Evolutionary conservation across 176 grass and related monocot species (phyloP).

Genomic region (Carex myosuroides): DNA sequence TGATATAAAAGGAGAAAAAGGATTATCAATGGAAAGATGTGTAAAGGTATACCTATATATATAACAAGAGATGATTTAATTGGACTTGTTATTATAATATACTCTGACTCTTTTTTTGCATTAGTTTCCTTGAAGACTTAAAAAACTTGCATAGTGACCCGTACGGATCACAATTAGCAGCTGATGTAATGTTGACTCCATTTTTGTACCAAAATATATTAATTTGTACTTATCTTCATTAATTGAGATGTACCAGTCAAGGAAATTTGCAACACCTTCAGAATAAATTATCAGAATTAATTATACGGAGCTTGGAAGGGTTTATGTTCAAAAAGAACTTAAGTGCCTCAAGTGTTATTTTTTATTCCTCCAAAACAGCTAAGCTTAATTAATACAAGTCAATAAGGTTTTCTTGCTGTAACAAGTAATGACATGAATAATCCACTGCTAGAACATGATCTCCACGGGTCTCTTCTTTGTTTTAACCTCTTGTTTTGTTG

Average conservation of each 20-base stretch:
- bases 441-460: neutral
- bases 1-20: neutral
- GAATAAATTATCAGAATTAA: neutral
- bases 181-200: neutral
- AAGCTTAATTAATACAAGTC: slow-evolving; percentile 10
- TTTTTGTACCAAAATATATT: neutral
- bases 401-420: neutral
- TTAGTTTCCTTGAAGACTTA: slow-evolving; percentile 2
- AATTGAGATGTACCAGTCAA: neutral
- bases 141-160: neutral
- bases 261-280: neutral
- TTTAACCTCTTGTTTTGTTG: neutral
- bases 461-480: neutral
- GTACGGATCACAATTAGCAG: neutral
- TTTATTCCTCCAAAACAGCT: neutral
- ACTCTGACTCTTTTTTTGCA: neutral
- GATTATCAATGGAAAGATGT: neutral
- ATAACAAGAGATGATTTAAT: neutral
- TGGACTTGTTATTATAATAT: neutral
- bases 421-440: slow-evolving; percentile 5
- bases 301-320: neutral
- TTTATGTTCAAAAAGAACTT: neutral
- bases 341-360: neutral
- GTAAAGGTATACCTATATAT: neutral
- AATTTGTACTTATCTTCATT: neutral